A percentile compares a stretch with the other conserved stretches of the same genome.
These are phyloP conservation scores for Biancaea sappan DNA, from an alignment of 306 rosid genomes.

Conservation along the genomic window DNA sequence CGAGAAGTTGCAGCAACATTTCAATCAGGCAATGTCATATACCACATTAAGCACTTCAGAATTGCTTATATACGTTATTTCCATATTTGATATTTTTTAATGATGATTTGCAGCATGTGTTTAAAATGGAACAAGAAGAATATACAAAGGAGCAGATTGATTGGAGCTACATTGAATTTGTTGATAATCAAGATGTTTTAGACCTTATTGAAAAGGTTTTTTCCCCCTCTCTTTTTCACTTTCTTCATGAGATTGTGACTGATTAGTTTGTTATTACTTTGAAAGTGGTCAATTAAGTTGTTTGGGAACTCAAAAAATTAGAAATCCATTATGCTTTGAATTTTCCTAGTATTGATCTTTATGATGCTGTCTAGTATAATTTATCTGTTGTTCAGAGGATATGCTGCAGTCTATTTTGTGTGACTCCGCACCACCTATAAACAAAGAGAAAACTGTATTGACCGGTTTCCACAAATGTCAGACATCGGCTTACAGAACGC, in stretches of 20 bases:
- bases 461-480: slow-evolving; percentile 11
- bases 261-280: slow-evolving; percentile 28
- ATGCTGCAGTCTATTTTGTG: slow-evolving; percentile 11
- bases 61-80: slow-evolving; percentile 28
- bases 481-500: slow-evolving; percentile 11
- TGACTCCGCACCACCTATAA: background rate
- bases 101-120: slow-evolving; percentile 76
- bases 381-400: slow-evolving; percentile 9
- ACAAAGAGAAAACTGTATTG: slow-evolving; percentile 14
- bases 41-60: slow-evolving; percentile 32
- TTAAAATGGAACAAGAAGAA: slow-evolving; percentile 99
- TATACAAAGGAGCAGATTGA: slow-evolving; percentile 93
- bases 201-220: slow-evolving; percentile 96
- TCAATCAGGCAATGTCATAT: slow-evolving; percentile 76
- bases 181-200: slow-evolving; percentile 94
- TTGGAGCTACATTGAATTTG: slow-evolving; percentile 99
- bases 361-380: background rate
- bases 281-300: slow-evolving; percentile 20
- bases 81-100: slow-evolving; percentile 32
- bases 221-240: slow-evolving; percentile 21
- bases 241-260: slow-evolving; percentile 23
- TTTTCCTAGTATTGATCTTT: slow-evolving; percentile 19
- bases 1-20: slow-evolving; percentile 99
- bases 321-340: slow-evolving; percentile 27
- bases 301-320: background rate